Evolutionary conservation across 192 early-diverging fungal species (phyloP).

Genomic region (Jimgerdemannia flammicorona): DNA sequence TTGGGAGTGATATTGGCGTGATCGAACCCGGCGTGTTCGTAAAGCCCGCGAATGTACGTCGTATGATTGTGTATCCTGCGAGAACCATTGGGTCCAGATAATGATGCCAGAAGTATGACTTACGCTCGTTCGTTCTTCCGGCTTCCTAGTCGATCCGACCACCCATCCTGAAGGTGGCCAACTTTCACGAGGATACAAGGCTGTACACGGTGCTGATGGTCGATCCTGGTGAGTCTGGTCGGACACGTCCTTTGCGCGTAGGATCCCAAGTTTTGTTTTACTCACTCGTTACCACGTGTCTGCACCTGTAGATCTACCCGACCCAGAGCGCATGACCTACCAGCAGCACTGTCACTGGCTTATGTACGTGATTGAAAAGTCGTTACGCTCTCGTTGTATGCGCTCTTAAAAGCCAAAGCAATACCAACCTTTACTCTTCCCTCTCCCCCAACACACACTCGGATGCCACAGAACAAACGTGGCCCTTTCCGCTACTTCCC

Average conservation of each 20-base stretch:
- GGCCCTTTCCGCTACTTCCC: conserved; percentile 51
- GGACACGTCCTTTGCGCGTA: not conserved
- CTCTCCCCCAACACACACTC: not conserved
- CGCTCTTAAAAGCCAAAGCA: no score
- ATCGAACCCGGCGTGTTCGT: conserved; percentile 39
- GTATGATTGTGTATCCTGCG: no score
- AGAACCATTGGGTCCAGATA: conserved; percentile 1
- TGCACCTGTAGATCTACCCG: conserved; percentile 44
- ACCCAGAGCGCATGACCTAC: conserved; percentile 57
- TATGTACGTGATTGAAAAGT: conserved; percentile 34
- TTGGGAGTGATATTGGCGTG: conserved; percentile 21
- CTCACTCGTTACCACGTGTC: not conserved
- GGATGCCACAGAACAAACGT: conserved; percentile 46
- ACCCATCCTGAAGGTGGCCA: conserved; percentile 51
- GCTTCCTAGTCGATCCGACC: conserved; percentile 46
- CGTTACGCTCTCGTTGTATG: not conserved
- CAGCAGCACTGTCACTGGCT: conserved; percentile 75
- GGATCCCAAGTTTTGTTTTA: not conserved
- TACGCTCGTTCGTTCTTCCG: conserved; percentile 21
- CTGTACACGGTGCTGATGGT: conserved; percentile 69
- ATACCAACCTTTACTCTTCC: not conserved
- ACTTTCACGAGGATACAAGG: conserved; percentile 62
- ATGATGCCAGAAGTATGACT: conserved; percentile 21
- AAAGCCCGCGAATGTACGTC: conserved; percentile 25
- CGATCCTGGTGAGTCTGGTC: conserved; percentile 54